Evolutionary conservation across 2,329 filamentous ascomycete species (phyloP).

Genomic region (Dactylella cylindrospora): DNA sequence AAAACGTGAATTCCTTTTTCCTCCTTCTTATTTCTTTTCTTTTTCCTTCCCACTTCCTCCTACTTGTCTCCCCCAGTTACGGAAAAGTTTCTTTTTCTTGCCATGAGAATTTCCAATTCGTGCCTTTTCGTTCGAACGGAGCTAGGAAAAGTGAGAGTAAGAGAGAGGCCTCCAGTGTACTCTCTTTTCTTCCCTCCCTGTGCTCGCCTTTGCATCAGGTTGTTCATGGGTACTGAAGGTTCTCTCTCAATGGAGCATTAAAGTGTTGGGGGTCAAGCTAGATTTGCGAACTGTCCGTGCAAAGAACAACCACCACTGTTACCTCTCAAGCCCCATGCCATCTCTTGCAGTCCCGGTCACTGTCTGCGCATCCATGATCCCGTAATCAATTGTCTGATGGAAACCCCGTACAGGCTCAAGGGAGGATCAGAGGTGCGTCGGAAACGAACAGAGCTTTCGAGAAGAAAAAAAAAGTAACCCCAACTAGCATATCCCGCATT

Average conservation of each 20-base stretch:
- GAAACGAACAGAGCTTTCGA: too few species aligned
- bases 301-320: background rate
- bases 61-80: slow-evolving; percentile 12
- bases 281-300: background rate
- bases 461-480: slow-evolving; percentile 1
- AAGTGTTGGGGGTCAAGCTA: background rate
- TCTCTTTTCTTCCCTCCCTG: slow-evolving; percentile 35
- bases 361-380: too few species aligned
- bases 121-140: too few species aligned
- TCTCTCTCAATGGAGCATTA: slow-evolving; percentile 10
- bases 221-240: background rate
- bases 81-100: slow-evolving; percentile 21
- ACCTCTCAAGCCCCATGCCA: background rate
- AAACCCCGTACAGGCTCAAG: too few species aligned
- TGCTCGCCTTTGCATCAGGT: slow-evolving; percentile 31
- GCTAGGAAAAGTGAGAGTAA: slow-evolving; percentile 32
- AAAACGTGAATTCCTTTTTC: too few species aligned
- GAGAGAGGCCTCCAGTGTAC: too few species aligned
- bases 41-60: slow-evolving; percentile 12
- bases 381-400: too few species aligned
- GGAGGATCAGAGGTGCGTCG: too few species aligned
- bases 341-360: background rate
- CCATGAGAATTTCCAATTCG: slow-evolving; percentile 12
- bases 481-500: background rate
- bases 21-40: slow-evolving; percentile 22